A percentile compares a stretch with the other conserved stretches of the same genome.
Conservation (phyloP, 2,329 filamentous ascomycete genomes). For the Diaporthe vexans region DNA sequence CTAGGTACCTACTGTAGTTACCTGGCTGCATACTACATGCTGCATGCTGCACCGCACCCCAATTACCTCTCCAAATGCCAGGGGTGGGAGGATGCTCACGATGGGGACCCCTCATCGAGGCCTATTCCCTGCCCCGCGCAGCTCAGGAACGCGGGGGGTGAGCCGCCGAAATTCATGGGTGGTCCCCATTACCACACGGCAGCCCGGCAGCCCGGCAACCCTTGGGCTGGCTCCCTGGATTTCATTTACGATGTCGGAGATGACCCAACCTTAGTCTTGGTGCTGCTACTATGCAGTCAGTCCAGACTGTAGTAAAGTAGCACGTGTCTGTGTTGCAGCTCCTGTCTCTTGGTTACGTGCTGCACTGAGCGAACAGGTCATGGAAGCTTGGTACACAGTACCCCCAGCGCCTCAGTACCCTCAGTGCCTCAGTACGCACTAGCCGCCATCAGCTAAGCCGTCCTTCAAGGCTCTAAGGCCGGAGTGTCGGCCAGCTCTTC, state of each 20-base stretch:
- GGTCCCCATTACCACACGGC: neutral
- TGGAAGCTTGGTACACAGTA: slow-evolving; percentile 19
- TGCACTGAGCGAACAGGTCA: neutral
- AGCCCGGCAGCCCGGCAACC: neutral
- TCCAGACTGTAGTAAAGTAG: neutral
- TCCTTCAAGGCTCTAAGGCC: neutral
- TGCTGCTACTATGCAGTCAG: neutral
- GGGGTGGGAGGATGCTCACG: slow-evolving; percentile 5
- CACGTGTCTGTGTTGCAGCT: neutral
- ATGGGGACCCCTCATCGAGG: slow-evolving; percentile 21
- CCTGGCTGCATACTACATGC: too few relatives aligned
- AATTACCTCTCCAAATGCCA: neutral
- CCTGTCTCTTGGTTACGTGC: neutral
- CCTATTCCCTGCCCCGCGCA: neutral
- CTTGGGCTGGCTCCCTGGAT: too few relatives aligned
- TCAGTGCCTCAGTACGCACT: too few relatives aligned
- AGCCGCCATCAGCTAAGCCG: neutral
- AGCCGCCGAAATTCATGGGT: slow-evolving; percentile 29
- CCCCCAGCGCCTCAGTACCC: neutral
- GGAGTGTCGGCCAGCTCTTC: slow-evolving; percentile 22
- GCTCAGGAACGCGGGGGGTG: slow-evolving; percentile 28
- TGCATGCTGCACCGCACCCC: neutral
- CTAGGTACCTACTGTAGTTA: too few relatives aligned
- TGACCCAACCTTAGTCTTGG: neutral
- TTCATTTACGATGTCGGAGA: neutral